Evolutionary conservation across 805 yeast species (phyloP).

Genomic region (Lachancea quebecensis): DNA sequence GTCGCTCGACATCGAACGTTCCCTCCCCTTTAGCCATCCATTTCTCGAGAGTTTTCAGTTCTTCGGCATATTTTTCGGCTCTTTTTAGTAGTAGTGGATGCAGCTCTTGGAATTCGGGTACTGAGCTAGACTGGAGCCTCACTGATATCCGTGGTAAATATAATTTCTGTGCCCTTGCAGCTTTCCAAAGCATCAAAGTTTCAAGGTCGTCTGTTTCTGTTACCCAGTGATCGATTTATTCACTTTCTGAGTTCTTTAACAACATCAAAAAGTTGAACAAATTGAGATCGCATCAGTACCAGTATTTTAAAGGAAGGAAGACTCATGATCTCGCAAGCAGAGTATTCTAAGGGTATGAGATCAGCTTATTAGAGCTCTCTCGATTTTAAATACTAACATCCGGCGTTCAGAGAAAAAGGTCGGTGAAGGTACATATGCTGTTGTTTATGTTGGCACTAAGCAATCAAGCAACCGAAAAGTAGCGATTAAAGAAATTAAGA

Average conservation of each 20-base stretch:
- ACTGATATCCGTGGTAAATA: neutral
- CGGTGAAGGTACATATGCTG: slow-evolving; percentile 99
- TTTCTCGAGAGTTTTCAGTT: slow-evolving; percentile 37
- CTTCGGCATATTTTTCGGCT: slow-evolving; percentile 38
- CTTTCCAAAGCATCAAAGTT: neutral
- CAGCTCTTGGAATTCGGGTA: slow-evolving; percentile 24
- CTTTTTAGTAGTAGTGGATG: slow-evolving; percentile 48
- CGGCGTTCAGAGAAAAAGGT: slow-evolving; percentile 60
- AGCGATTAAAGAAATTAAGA: slow-evolving; percentile 93
- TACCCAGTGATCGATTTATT: neutral
- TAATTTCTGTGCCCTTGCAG: neutral
- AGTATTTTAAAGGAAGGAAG: neutral
- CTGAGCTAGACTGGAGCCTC: slow-evolving; percentile 11
- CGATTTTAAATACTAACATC: slow-evolving; percentile 1
- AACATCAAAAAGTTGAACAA: neutral
- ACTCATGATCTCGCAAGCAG: slow-evolving; percentile 10
- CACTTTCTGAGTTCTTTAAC: neutral
- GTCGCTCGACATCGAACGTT: slow-evolving; percentile 40
- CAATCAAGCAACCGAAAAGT: slow-evolving; percentile 43
- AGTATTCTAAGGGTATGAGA: slow-evolving; percentile 20
- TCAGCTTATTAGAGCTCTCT: neutral
- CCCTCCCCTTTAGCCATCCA: slow-evolving; percentile 36
- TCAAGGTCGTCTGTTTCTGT: no score
- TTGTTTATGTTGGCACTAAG: slow-evolving; percentile 77
- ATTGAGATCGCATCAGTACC: neutral